Base-by-base conservation (phyloP, 208 protist genomes). In the Trypanosoma platydactyli region DNA sequence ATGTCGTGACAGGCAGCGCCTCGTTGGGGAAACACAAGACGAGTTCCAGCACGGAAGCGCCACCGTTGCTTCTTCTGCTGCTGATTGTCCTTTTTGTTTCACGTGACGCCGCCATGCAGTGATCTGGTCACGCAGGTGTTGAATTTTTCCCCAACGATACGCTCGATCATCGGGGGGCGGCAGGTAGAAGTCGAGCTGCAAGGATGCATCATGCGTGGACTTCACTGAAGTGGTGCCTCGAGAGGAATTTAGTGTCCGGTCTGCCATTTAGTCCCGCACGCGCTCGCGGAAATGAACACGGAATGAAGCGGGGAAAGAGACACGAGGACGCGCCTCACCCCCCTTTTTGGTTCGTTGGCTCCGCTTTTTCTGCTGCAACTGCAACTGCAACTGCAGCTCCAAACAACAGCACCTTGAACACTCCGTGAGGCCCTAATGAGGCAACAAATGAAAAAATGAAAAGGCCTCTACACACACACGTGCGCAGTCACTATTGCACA, bases 61-160 rank as follows among this genome's bases (percentile, higher is more conserved):
- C 25, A 29, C 59, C 22, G 16, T 45, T 3, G 30, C 25, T 35
- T 24, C 27, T 11, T 13, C 5, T 48, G 20, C 18, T 9, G 49
- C 18, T 9, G 49, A 5, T 20, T 42, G n/a, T 3, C 55, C 1
- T 1, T 7, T n/a, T 4, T 29, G 24, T 29, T 41, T 2, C 20
- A 16, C 22, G 56, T 15, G 0, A 4, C 40, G 29, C 16, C 62
- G 62, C 67, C 67, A 73, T 2, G 67, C 56, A 25, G 57, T 61
- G 42, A 66, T 66, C 35, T 66, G 57, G 51, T 73, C 59, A 3
- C 67, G 67, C 29, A 73, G 59, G 3, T 38, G 56, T 29, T 73
- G 67, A 40, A 66, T 66, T 4, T 50, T 58, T 4, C 41, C 67
- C 6, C 56, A 33, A 5, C 67, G 50, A 29, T 66, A 73, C 29